Conservation (phyloP, 1,284 basidiomycete species). For the Cerioporus squamosus region DNA sequence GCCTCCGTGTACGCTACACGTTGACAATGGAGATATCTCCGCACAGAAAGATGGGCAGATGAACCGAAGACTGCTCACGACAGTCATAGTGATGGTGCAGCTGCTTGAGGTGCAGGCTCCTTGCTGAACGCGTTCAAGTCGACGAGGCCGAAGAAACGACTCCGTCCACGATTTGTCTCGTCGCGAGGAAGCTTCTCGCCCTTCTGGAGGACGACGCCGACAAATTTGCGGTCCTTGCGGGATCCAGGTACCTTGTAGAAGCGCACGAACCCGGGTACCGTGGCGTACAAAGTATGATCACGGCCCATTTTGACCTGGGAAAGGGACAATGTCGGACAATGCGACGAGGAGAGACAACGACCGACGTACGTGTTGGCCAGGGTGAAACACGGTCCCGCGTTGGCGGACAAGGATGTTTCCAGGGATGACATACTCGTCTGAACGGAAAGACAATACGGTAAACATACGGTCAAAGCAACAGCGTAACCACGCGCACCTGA, state of each 20-base stretch:
- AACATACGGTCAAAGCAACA: not conserved
- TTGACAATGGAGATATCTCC: not conserved
- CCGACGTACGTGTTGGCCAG: conserved; percentile 84
- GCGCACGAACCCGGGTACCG: conserved; percentile 87
- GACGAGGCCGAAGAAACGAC: conserved; percentile 76
- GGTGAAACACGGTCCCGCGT: conserved; percentile 87
- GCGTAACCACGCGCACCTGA: conserved; percentile 61
- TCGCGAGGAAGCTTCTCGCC: conserved; percentile 88
- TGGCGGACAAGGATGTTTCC: conserved; percentile 95
- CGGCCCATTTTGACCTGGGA: conserved; percentile 84
- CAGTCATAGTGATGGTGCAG: conserved; percentile 6
- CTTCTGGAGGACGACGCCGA: conserved; percentile 80
- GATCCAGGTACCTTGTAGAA: conserved; percentile 84
- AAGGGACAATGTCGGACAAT: conserved; percentile 15
- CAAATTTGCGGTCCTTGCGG: conserved; percentile 74
- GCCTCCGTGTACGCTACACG: conserved; percentile 16
- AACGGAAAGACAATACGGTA: not conserved
- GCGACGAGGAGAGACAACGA: not conserved
- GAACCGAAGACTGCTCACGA: not conserved
- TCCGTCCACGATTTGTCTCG: conserved; percentile 70
- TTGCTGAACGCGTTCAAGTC: conserved; percentile 46
- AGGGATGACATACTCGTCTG: conserved; percentile 87
- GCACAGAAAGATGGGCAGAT: not conserved
- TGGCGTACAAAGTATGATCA: conserved; percentile 91
- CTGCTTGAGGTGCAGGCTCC: conserved; percentile 12